Evolutionary conservation across 176 grass and related monocot species (phyloP).

Genomic region (Thinopyrum elongatum): DNA sequence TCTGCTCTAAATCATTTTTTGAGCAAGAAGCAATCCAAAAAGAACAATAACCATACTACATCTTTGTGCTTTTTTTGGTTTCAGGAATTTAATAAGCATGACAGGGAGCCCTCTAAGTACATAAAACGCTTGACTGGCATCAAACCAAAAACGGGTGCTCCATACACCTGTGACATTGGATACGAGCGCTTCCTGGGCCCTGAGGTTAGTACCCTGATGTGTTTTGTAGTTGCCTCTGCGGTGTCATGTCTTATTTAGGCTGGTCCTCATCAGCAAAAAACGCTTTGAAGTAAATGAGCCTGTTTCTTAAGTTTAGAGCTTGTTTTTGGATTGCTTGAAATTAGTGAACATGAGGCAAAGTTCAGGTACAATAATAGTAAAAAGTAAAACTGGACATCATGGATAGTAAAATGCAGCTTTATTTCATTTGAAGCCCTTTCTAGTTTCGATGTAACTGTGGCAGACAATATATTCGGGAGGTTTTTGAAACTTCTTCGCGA

Average conservation of each 20-base stretch:
- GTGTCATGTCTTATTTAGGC: not conserved
- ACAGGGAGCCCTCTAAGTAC: slow-evolving; percentile 85
- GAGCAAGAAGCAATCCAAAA: not conserved
- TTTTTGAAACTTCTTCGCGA: not conserved
- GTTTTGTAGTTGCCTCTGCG: not conserved
- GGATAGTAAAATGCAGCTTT: not conserved
- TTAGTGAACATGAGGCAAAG: not conserved
- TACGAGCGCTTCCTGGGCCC: slow-evolving; percentile 98
- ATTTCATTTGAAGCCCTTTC: not conserved
- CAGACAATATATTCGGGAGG: not conserved
- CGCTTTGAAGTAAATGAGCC: not conserved
- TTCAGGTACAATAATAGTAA: not conserved
- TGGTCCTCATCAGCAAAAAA: not conserved
- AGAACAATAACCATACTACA: not conserved
- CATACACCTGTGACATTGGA: slow-evolving; percentile 85
- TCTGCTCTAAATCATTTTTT: not conserved
- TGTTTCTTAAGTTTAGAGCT: not conserved
- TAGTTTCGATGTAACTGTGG: not conserved
- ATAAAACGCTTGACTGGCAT: slow-evolving; percentile 75
- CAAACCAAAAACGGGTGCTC: slow-evolving; percentile 82
- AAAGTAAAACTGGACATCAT: slow-evolving; percentile 1
- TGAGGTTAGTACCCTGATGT: slow-evolving; percentile 52
- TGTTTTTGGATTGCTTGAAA: not conserved
- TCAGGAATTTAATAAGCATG: slow-evolving; percentile 99
- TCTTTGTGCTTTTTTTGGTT: slow-evolving; percentile 1